phyloP scores from a whole-genome alignment of 495 filamentous ascomycete species.

The Lindgomyces ingoldianus region DNA sequence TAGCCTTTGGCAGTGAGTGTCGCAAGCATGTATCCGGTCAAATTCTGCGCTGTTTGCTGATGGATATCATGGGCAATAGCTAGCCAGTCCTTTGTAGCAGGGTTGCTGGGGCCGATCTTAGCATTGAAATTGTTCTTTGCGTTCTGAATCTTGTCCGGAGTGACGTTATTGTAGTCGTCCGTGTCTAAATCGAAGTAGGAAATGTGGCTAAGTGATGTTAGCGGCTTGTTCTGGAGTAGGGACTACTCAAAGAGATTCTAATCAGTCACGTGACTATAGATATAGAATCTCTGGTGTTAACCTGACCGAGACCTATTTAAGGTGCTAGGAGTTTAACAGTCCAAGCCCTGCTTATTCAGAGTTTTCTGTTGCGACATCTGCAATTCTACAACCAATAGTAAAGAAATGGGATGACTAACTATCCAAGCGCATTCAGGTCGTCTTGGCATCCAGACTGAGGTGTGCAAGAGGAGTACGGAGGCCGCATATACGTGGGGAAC shows the following conservation, averaged over 20 bases:
- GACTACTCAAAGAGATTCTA: no score
- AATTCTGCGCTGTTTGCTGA: slow-evolving; percentile 70
- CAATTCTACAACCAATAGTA: no score
- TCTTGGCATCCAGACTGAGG: slow-evolving; percentile 56
- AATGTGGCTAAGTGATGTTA: no score
- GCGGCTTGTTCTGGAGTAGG: no score
- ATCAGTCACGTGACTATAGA: no score
- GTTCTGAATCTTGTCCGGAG: slow-evolving; percentile 59
- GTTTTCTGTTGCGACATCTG: no score
- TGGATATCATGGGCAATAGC: slow-evolving; percentile 81
- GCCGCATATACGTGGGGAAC: slow-evolving; percentile 84
- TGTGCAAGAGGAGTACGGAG: slow-evolving; percentile 74
- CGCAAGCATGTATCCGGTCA: slow-evolving; percentile 72
- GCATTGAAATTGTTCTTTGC: slow-evolving; percentile 71
- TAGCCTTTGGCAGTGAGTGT: slow-evolving; percentile 60
- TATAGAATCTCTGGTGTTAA: no score
- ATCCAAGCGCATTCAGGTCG: slow-evolving; percentile 66
- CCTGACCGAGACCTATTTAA: no score
- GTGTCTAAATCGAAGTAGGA: slow-evolving; percentile 78
- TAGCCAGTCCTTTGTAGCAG: slow-evolving; percentile 55
- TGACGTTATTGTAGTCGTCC: slow-evolving; percentile 69
- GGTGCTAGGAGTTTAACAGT: no score
- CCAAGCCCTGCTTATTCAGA: no score
- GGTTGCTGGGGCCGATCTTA: slow-evolving; percentile 50
- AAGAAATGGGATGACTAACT: no score